Conservation (phyloP, 2,329 filamentous ascomycete species). For the Cercospora sp. region DNA sequence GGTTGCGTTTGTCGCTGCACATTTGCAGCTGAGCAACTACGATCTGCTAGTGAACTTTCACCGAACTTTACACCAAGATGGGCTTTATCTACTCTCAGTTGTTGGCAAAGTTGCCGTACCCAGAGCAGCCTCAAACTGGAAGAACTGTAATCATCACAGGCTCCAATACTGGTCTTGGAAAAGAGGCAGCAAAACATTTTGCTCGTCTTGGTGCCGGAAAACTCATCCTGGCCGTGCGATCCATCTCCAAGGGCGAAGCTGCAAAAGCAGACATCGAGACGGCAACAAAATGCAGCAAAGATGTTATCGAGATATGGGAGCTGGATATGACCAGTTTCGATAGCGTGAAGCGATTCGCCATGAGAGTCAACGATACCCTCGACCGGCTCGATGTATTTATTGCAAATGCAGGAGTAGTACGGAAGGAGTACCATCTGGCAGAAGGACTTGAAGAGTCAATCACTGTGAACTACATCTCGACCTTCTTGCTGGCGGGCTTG, state of each 20-base stretch:
- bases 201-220: constrained; percentile 13
- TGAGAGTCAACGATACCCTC: constrained; percentile 23
- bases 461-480: constrained; percentile 55
- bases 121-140: neutral
- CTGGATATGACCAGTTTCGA: constrained; percentile 44
- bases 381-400: constrained; percentile 31
- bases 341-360: constrained; percentile 36
- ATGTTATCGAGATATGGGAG: constrained; percentile 44
- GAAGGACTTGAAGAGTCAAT: constrained; percentile 52
- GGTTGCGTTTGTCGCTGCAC: neutral
- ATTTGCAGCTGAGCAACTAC: neutral
- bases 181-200: constrained; percentile 42
- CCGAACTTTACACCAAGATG: neutral
- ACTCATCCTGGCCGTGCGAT: constrained; percentile 47
- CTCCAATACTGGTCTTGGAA: constrained; percentile 61
- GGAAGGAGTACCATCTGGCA: constrained; percentile 33
- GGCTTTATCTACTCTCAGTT: neutral
- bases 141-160: constrained; percentile 52
- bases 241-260: constrained; percentile 43
- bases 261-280: constrained; percentile 42
- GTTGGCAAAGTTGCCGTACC: neutral
- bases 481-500: constrained; percentile 53
- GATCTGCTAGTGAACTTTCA: neutral
- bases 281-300: constrained; percentile 28
- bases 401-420: constrained; percentile 43